These are phyloP conservation scores for Flaveria robusta DNA, from an alignment of 129 eudicot species.

Conservation along the genomic window DNA sequence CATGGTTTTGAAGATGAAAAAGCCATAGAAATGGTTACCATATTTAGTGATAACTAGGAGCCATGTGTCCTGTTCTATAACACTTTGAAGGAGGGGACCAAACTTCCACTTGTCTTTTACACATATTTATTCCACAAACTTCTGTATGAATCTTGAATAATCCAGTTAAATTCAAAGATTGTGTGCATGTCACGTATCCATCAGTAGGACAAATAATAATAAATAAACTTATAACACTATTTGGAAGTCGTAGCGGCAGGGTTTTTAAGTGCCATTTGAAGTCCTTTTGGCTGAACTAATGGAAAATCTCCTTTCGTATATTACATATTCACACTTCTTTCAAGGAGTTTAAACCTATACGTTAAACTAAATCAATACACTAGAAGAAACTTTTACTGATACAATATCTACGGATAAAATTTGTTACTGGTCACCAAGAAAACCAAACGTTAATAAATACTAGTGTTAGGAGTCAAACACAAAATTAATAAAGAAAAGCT, in stretches of 20 bases:
- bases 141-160: slow-evolving; percentile 35
- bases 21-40: slow-evolving; percentile 29
- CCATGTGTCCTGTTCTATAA: slow-evolving; percentile 19
- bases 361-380: too few species aligned
- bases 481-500: too few species aligned
- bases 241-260: slow-evolving; percentile 7
- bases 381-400: too few species aligned
- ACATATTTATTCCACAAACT: slow-evolving; percentile 36
- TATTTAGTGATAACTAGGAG: slow-evolving; percentile 29
- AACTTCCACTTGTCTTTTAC: slow-evolving; percentile 39
- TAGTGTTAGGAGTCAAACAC: too few species aligned
- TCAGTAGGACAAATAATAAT: slow-evolving; percentile 33
- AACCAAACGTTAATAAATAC: too few species aligned
- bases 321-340: too few species aligned
- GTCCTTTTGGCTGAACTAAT: too few species aligned
- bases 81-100: slow-evolving; percentile 44
- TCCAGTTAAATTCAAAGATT: slow-evolving; percentile 37
- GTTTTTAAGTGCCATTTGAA: too few species aligned
- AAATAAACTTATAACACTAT: slow-evolving; percentile 23
- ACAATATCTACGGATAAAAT: too few species aligned
- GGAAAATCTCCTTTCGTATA: too few species aligned
- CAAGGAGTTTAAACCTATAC: too few species aligned
- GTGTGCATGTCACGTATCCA: slow-evolving; percentile 30
- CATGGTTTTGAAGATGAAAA: slow-evolving; percentile 19
- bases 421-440: too few species aligned